Conservation (phyloP, 306 rosid genomes). For the Medicago ruthenica region DNA sequence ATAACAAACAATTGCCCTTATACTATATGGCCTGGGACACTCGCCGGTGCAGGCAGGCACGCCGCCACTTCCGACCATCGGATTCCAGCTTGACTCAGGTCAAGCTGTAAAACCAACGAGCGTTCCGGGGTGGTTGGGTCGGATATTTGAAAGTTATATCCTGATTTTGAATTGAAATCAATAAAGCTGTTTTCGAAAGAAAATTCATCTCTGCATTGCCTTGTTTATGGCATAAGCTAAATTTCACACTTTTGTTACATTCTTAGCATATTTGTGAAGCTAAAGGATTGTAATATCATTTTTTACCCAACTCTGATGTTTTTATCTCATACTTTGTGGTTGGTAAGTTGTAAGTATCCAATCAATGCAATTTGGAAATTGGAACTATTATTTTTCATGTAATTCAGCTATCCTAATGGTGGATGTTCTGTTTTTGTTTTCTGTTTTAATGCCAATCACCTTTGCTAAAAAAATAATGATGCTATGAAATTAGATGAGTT, state of each 20-base stretch:
- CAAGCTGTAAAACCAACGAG: slow-evolving; percentile 58
- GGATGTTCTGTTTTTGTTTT: neutral
- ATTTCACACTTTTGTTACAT: neutral
- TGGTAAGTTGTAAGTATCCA: neutral
- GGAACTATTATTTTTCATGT: neutral
- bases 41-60: slow-evolving; percentile 64
- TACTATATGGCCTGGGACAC: slow-evolving; percentile 88
- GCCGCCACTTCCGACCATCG: slow-evolving; percentile 60
- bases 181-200: too few relatives aligned
- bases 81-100: slow-evolving; percentile 63
- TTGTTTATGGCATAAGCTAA: neutral
- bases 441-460: neutral
- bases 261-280: slow-evolving; percentile 29
- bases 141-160: too few relatives aligned
- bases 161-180: too few relatives aligned
- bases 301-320: neutral
- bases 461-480: neutral
- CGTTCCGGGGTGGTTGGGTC: slow-evolving; percentile 86
- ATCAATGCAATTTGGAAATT: slow-evolving; percentile 14
- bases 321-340: neutral
- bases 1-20: slow-evolving; percentile 74
- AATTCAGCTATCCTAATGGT: neutral
- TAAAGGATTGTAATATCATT: neutral
- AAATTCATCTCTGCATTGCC: neutral
- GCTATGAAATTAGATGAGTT: too few relatives aligned